Evolutionary conservation across 2,329 filamentous ascomycete species (phyloP).

Genomic region (Colletotrichum ledebouriae): DNA sequence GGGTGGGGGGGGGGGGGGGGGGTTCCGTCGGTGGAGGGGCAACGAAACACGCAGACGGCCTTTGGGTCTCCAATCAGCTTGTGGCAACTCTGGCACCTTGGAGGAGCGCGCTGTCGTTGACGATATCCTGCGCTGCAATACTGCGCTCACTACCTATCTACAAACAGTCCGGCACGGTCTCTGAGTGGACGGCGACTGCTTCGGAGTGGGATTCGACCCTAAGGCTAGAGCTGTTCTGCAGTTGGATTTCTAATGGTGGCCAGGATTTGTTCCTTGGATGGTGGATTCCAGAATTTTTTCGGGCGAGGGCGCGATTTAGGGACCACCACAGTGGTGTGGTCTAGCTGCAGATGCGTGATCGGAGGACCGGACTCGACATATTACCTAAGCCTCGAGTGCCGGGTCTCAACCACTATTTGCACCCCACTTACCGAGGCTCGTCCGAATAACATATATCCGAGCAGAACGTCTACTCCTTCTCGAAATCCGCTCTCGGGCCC

Average conservation of each 20-base stretch:
- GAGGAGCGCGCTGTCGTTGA: conserved; percentile 24
- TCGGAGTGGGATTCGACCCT: conserved; percentile 15
- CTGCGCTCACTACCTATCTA: background rate
- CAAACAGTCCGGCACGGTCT: conserved; percentile 6
- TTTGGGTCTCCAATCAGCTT: conserved; percentile 29
- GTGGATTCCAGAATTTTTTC: conserved; percentile 40
- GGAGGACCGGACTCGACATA: conserved; percentile 12
- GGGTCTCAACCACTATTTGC: background rate
- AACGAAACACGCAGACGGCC: conserved; percentile 16
- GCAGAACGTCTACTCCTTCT: conserved; percentile 27
- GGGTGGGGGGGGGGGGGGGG: no score
- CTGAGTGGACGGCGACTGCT: conserved; percentile 32
- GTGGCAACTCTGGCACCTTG: background rate
- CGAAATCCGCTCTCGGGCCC: conserved; percentile 29
- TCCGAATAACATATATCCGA: conserved; percentile 34
- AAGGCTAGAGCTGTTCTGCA: conserved; percentile 11
- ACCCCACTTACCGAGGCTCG: conserved; percentile 39
- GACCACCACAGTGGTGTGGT: conserved; percentile 8
- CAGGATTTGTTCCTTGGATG: conserved; percentile 32
- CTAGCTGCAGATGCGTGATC: conserved; percentile 23
- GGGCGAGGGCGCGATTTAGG: conserved; percentile 35
- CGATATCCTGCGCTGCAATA: conserved; percentile 14
- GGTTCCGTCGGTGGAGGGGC: conserved; percentile 30
- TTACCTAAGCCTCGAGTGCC: conserved; percentile 35
- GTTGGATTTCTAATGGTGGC: conserved; percentile 38